Evolutionary conservation across 2,329 filamentous ascomycete genomes (phyloP).

Genomic region (Phoma sp.): DNA sequence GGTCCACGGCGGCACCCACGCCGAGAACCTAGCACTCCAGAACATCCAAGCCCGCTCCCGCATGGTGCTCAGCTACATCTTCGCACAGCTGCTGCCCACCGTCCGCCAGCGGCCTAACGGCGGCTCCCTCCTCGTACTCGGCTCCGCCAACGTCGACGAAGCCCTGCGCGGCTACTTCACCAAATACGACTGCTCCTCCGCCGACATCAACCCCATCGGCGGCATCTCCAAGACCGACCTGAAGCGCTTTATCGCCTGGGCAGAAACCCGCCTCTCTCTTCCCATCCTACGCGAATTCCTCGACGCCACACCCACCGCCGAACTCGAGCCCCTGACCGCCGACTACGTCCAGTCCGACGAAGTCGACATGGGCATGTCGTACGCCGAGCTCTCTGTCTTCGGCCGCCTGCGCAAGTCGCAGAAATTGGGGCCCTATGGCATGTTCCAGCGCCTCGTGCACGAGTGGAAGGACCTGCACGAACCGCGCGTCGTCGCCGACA

Average conservation of each 20-base stretch:
- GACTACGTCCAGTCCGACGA: slow-evolving; percentile 66
- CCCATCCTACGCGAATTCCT: slow-evolving; percentile 72
- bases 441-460: slow-evolving; percentile 60
- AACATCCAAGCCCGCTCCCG: slow-evolving; percentile 69
- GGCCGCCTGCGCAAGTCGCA: slow-evolving; percentile 62
- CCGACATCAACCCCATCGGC: slow-evolving; percentile 63
- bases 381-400: slow-evolving; percentile 61
- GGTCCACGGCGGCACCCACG: slow-evolving; percentile 66
- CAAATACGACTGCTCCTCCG: slow-evolving; percentile 70
- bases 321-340: slow-evolving; percentile 68
- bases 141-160: slow-evolving; percentile 65
- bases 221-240: slow-evolving; percentile 70
- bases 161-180: slow-evolving; percentile 65
- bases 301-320: slow-evolving; percentile 53
- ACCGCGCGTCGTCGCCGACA: slow-evolving; percentile 54
- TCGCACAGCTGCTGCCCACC: slow-evolving; percentile 68
- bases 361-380: slow-evolving; percentile 57
- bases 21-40: slow-evolving; percentile 71
- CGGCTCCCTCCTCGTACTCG: slow-evolving; percentile 68
- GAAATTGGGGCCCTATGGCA: slow-evolving; percentile 56
- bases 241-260: slow-evolving; percentile 73
- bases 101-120: slow-evolving; percentile 64
- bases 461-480: slow-evolving; percentile 54
- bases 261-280: slow-evolving; percentile 59
- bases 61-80: slow-evolving; percentile 71